A percentile compares a stretch with the other conserved stretches of the same genome.
phyloP scores from a whole-genome alignment of 805 yeast species.

The Suhomyces sp. region DNA sequence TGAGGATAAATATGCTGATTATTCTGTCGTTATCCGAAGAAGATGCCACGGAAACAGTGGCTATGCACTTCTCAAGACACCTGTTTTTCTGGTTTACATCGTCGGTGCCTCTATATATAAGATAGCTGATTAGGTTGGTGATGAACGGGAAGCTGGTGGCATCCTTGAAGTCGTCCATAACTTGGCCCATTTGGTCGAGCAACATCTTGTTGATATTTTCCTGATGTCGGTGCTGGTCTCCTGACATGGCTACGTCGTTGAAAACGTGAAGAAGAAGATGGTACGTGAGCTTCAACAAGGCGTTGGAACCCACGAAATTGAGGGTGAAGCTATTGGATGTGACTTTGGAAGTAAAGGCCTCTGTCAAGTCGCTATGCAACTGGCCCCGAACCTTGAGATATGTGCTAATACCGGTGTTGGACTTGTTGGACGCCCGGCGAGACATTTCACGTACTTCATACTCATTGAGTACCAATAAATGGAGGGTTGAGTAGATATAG shows the following conservation, averaged over 20 bases:
- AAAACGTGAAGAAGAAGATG: conserved; percentile 11
- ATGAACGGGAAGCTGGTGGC: conserved; percentile 14
- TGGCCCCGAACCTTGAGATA: conserved; percentile 10
- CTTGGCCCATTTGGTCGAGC: conserved; percentile 2
- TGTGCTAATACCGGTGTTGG: conserved; percentile 5
- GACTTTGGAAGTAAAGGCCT: conserved; percentile 11
- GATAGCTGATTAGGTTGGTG: conserved; percentile 14
- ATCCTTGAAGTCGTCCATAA: conserved; percentile 1
- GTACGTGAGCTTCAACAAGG: conserved; percentile 14
- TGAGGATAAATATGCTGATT: conserved; percentile 18
- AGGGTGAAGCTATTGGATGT: conserved; percentile 17
- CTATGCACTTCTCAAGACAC: conserved; percentile 14
- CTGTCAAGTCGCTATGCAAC: conserved; percentile 14
- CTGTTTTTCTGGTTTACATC: conserved; percentile 14
- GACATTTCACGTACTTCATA: conserved; percentile 16
- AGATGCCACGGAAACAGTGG: conserved; percentile 10
- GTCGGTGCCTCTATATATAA: conserved; percentile 13
- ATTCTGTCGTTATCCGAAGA: conserved; percentile 19
- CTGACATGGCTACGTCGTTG: conserved; percentile 1
- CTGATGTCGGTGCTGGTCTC: conserved; percentile 1
- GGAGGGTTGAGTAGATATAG: conserved; percentile 26
- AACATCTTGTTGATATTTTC: conserved; percentile 1
- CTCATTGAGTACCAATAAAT: conserved; percentile 24
- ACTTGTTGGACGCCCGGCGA: not conserved
- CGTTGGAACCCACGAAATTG: conserved; percentile 16